Evolutionary conservation across 2,329 filamentous ascomycete genomes (phyloP), one percentile per base, ranked within the genome.

Genomic region (Ciborinia camelliae): DNA sequence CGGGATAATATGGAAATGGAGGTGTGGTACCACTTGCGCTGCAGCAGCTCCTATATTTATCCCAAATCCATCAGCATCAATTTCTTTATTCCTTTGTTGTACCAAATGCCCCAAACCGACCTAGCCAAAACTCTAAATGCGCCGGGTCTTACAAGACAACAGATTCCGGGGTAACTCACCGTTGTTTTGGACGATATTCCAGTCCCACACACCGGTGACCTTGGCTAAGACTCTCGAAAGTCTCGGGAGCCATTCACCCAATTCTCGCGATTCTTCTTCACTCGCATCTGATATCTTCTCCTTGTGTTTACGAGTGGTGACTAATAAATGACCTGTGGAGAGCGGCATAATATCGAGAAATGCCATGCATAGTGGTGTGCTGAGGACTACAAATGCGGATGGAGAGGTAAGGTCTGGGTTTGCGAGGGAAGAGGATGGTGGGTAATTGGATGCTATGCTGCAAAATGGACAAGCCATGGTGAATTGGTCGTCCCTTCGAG

Each of bases 141-240:
- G 30, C 9, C 30, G 41, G 30, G n/a, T 47, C n/a, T 37, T 35
- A 41, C 28, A 59, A 59, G 55, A 59, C 45, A 57, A 43, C 28
- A 53, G 37, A 35, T 30, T 43, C 55, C 41, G 30, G 55, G 53
- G n/a, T 48, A 63, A 76, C 75, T 52, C 71, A 85, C 84, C 92
- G 72, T 97, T 98, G 76, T 98, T 98, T 80, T 98, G 94, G 63
- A 98, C 91, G 37, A 98, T 87, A 77, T 99, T 99, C 90, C 94
- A 98, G 78, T 97, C 93, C 59, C 81, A 82, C 1, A 91, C 85
- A 12, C 88, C 89, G 2, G 88, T 90, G 0, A 87, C 86, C 60
- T 81, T 81, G 39, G 86, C 83, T 45, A 97, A 81, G 0, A 90
- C 90, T 26, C 85, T 80, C 23, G 90, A 90, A 2, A 97, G 79